Evolutionary conservation across 2,329 filamentous ascomycete species (phyloP).

Genomic region (Gyromitra esculenta): DNA sequence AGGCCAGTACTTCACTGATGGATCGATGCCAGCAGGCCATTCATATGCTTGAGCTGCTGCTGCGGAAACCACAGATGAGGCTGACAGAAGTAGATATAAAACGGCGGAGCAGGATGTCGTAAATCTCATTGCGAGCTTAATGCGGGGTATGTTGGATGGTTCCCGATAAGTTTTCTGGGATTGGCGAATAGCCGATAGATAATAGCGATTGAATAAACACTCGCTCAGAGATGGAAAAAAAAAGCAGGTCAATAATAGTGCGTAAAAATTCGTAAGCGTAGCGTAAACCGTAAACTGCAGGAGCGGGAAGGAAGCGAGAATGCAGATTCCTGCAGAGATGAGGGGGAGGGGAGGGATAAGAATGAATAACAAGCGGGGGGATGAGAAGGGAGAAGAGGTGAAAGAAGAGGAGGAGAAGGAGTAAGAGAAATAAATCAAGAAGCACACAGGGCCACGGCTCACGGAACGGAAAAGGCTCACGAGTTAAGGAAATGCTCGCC

Average conservation of each 20-base stretch:
- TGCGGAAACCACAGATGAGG: conserved; percentile 19
- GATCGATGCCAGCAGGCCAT: conserved; percentile 47
- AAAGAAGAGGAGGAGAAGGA: neutral
- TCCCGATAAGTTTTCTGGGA: conserved; percentile 2
- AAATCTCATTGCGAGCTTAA: conserved; percentile 23
- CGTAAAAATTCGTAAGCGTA: conserved; percentile 15
- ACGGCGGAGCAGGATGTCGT: conserved; percentile 32
- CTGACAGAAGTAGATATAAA: conserved; percentile 36
- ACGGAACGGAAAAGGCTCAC: conserved; percentile 9
- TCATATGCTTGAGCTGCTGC: conserved; percentile 18
- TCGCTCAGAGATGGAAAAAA: neutral
- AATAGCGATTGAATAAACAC: conserved; percentile 2
- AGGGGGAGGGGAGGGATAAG: neutral
- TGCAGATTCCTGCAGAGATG: conserved; percentile 30
- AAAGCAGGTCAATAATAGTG: conserved; percentile 11
- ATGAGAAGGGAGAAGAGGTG: neutral
- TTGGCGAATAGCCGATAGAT: neutral
- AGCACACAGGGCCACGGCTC: conserved; percentile 7
- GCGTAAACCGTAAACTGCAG: conserved; percentile 34
- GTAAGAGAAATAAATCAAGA: neutral
- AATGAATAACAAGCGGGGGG: neutral
- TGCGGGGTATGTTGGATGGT: neutral
- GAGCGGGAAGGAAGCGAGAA: conserved; percentile 26
- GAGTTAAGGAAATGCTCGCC: conserved; percentile 17
- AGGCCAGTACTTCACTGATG: conserved; percentile 49